These are phyloP conservation scores for Calonectria pseudoturangicola DNA, from an alignment of 2,329 filamentous ascomycete species.

Conservation along the genomic window DNA sequence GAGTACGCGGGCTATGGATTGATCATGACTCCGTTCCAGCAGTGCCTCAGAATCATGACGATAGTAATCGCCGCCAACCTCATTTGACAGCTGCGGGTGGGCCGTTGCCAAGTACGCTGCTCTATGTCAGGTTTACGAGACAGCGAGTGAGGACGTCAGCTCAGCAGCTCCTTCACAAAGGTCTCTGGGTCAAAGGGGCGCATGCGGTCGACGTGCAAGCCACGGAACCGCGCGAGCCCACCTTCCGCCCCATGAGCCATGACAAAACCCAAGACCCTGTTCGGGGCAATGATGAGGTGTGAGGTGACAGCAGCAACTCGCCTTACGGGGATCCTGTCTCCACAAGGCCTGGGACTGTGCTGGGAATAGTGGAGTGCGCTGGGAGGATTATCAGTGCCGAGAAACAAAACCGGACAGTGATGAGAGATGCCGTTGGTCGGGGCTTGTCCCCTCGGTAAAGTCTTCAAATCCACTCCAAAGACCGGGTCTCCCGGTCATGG, in stretches of 20 bases:
- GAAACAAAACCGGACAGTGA: conserved; percentile 28
- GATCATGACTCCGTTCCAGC: background rate
- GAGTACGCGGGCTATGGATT: background rate
- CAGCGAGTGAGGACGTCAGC: conserved; percentile 19
- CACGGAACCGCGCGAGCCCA: background rate
- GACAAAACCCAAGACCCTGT: background rate
- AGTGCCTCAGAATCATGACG: conserved; percentile 15
- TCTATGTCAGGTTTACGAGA: conserved; percentile 22
- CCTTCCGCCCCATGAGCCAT: background rate
- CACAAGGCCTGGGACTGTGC: background rate
- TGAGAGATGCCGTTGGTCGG: conserved; percentile 21
- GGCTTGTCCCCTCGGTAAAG: conserved; percentile 9
- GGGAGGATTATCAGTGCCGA: conserved; percentile 28
- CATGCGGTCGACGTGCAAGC: conserved; percentile 20
- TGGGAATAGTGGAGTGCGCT: background rate
- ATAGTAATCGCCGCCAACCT: conserved; percentile 28
- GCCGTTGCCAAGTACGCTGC: conserved; percentile 24
- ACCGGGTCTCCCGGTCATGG: background rate
- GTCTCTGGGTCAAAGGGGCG: conserved; percentile 5
- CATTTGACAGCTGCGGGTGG: conserved; percentile 27
- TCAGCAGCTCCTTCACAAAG: background rate
- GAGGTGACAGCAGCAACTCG: background rate
- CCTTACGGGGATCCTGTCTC: conserved; percentile 24
- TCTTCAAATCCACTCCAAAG: conserved; percentile 32
- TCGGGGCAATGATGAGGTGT: background rate